Evolutionary conservation across 108 stramenopile genomes (phyloP), one percentile per base, ranked within the genome.

Genomic region (Cyclotella cryptica): DNA sequence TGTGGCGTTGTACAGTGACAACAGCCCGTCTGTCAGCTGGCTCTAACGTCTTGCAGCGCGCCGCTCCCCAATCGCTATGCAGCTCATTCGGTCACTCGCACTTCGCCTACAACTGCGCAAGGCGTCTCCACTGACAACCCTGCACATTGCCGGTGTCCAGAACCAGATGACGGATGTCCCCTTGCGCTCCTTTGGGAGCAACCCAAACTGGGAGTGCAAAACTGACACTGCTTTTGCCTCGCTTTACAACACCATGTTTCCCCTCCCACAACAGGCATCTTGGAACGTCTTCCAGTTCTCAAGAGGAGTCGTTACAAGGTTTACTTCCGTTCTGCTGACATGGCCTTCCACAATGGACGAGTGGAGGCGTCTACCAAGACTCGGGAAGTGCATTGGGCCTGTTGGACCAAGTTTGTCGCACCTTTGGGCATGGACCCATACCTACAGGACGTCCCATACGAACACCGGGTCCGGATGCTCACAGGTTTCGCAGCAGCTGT

Each of bases 261-360:
- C 1, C 4, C 13, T 63, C 1, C 62, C 62, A 2, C 3, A 39
- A 3, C 40, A 63, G 62, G 10, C 2, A 2, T 63, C 35, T 13
- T 63, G 62, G 62, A 63, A 27, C 35, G 40, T 63, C 39, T 63
- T 63, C 62, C 62, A 30, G 7, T n/a, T 30, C 13, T 63, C 62
- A 1, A n/a, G 3, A 1, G 35, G 1, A 0, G 40, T 63, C 35
- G n/a, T 10, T 39, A n/a, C 30, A 21, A 3, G 40, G 39, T 3
- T 63, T 27, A 17, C 40, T 39, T 41, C 35, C 26, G 6, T 39
- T 2, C 12, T 59, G 58, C 12, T 3, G 58, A 27, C 22, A 22
- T 17, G 22, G 58, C 14, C 22, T 59, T 59, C 12, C 3, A 59
- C 19, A 1, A 41, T 63, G 62, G 62, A 39, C 13, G 5, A 63